Base-by-base conservation (phyloP, 2,329 filamentous ascomycete genomes). In the Colletotrichum musae region DNA sequence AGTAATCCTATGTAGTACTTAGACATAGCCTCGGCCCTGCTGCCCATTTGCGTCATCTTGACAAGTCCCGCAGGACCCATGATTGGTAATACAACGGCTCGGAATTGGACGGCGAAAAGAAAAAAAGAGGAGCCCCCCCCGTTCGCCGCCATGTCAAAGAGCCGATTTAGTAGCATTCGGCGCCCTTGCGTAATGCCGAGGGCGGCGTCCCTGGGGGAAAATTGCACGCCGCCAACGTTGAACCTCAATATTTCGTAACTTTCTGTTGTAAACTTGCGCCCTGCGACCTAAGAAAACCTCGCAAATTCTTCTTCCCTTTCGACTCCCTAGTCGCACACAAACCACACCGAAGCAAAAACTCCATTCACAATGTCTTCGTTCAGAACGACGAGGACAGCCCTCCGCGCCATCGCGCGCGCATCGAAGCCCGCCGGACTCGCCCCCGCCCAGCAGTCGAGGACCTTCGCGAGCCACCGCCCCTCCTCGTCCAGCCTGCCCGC, bases 51-150 rank as follows among this genome's bases (percentile, higher is more conserved):
- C 66, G 66, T 69, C 66, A 69, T 69, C 48, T 43, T 52, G 15
- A 57, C 43, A 24, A 41, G 54, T 10, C 41, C 53, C 36, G 15
- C 54, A 21, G 39, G 52, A 50, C 36, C 62, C 43, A 57, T 69
- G 67, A 66, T 69, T 69, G 67, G 67, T 69, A 69, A 69, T 69
- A 57, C 67, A 61, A 61, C 50, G 51, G 62, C 51, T 60, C 43
- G 67, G 62, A 66, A 69, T 69, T 66, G 66, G 52, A 45, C 43
- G 66, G 51, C 50, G 56, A 60, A 26, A 32, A 45, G 15, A n/a
- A 41, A 26, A 68, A 66, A 59, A 59, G 43, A 59, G 67, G 56
- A 45, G 24, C 43, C 61, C 13, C 41, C 18, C 45, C n/a, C 24
- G 43, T 18, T 57, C 59, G 45, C 56, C 57, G 45, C 47, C 50